Percentiles rank a stretch among this genome's conserved stretches.
phyloP scores from a whole-genome alignment of 257 asterid species.

The Ligustrum vulgare region DNA sequence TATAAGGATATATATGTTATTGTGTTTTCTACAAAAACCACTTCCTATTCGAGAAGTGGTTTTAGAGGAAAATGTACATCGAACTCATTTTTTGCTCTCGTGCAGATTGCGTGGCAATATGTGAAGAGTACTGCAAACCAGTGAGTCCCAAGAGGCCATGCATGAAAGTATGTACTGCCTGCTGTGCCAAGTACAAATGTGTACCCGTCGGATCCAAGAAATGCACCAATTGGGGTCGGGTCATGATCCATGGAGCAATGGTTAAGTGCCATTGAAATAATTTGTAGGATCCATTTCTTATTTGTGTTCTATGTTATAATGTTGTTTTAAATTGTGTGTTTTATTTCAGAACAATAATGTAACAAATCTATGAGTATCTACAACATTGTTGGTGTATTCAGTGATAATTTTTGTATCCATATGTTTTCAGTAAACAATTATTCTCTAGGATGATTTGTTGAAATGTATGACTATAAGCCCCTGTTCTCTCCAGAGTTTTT shows the following conservation, averaged over 20 bases:
- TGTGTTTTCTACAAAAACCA: too few relatives aligned
- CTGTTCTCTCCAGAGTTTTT: too few relatives aligned
- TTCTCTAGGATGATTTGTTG: too few relatives aligned
- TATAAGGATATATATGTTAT: too few relatives aligned
- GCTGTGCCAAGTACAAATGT: slow-evolving; percentile 38
- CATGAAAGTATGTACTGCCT: slow-evolving; percentile 37
- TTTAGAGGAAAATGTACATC: too few relatives aligned
- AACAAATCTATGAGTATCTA: too few relatives aligned
- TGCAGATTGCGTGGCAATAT: slow-evolving; percentile 36
- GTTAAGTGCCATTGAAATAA: slow-evolving; percentile 35
- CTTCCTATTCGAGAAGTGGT: too few relatives aligned
- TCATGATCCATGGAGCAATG: slow-evolving; percentile 20
- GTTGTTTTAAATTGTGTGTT: neutral
- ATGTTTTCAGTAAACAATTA: too few relatives aligned
- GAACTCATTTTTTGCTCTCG: neutral
- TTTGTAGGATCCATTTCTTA: neutral
- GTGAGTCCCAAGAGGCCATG: slow-evolving; percentile 31
- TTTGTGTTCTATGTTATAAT: neutral
- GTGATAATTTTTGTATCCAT: too few relatives aligned
- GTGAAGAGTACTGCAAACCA: slow-evolving; percentile 31
- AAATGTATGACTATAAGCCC: too few relatives aligned
- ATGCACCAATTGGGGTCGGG: slow-evolving; percentile 28
- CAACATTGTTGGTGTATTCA: too few relatives aligned
- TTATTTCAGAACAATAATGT: too few relatives aligned
- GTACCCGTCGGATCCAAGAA: slow-evolving; percentile 27